A percentile compares a stretch with the other conserved stretches of the same genome.
phyloP scores from a whole-genome alignment of 495 filamentous ascomycete species.

The Cercophora sp. region DNA sequence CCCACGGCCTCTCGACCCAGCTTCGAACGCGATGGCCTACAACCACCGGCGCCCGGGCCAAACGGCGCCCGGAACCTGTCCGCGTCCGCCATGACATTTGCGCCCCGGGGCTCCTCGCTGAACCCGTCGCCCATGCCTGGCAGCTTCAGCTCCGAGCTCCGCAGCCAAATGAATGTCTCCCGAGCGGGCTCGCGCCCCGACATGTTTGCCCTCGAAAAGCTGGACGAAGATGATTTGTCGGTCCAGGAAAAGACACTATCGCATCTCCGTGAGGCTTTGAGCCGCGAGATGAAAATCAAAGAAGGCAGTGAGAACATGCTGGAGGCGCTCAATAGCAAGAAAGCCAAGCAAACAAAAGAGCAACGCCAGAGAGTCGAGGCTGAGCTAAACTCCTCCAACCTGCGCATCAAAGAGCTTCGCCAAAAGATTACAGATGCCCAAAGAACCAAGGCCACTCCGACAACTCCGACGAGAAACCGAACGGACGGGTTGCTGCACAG shows the following conservation, averaged over 20 bases:
- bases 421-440: conserved; percentile 70
- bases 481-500: conserved; percentile 58
- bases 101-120: conserved; percentile 59
- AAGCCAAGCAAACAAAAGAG: conserved; percentile 90
- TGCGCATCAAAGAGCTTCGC: conserved; percentile 78
- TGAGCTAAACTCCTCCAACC: conserved; percentile 87
- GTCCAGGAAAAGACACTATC: conserved; percentile 69
- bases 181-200: conserved; percentile 67
- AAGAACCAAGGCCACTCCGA: conserved; percentile 58
- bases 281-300: conserved; percentile 95
- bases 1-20: conserved; percentile 44
- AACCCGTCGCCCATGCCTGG: conserved; percentile 72
- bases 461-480: conserved; percentile 63
- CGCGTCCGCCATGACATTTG: conserved; percentile 57
- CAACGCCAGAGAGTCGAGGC: conserved; percentile 83
- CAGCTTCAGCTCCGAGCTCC: conserved; percentile 88
- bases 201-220: conserved; percentile 54
- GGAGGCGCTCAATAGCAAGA: conserved; percentile 90
- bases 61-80: conserved; percentile 49
- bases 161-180: conserved; percentile 65
- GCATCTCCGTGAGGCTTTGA: conserved; percentile 73
- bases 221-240: conserved; percentile 60
- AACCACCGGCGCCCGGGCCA: conserved; percentile 29
- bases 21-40: conserved; percentile 53
- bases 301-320: conserved; percentile 95